Conservation (phyloP, 352 stramenopile species). For the Globisporangium mamillatum region DNA sequence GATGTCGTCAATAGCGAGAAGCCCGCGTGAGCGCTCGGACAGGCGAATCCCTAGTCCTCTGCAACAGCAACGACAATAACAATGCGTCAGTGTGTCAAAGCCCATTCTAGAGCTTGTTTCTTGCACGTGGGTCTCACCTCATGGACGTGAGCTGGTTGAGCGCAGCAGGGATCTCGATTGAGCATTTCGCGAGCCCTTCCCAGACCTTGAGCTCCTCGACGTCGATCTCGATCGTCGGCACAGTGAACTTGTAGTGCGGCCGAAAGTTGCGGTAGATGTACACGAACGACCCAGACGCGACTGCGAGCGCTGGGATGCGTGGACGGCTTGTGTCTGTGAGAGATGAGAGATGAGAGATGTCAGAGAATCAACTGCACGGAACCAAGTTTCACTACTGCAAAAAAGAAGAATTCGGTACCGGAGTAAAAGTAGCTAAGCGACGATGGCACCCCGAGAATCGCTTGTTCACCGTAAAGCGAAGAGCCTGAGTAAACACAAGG, state of each 20-base stretch:
- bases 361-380: not conserved
- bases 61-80: not conserved
- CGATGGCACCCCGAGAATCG: conserved; percentile 72
- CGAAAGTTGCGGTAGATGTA: conserved; percentile 92
- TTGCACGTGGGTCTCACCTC: conserved; percentile 24
- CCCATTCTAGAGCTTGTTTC: too few relatives aligned
- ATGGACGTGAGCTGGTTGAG: conserved; percentile 62
- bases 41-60: conserved; percentile 65
- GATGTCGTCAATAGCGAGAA: conserved; percentile 80
- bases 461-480: conserved; percentile 74
- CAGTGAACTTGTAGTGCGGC: conserved; percentile 90
- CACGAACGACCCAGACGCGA: conserved; percentile 82
- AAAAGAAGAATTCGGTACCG: not conserved
- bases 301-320: conserved; percentile 78
- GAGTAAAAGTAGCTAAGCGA: conserved; percentile 80
- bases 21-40: conserved; percentile 62
- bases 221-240: conserved; percentile 75
- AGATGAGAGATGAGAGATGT: not conserved
- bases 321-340: conserved; percentile 36
- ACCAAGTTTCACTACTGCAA: too few relatives aligned
- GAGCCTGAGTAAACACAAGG: conserved; percentile 34
- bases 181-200: conserved; percentile 64
- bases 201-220: conserved; percentile 69
- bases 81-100: too few relatives aligned
- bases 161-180: conserved; percentile 65